phyloP scores from a whole-genome alignment of 306 rosid species.

The Cyclanthera cordifolia region DNA sequence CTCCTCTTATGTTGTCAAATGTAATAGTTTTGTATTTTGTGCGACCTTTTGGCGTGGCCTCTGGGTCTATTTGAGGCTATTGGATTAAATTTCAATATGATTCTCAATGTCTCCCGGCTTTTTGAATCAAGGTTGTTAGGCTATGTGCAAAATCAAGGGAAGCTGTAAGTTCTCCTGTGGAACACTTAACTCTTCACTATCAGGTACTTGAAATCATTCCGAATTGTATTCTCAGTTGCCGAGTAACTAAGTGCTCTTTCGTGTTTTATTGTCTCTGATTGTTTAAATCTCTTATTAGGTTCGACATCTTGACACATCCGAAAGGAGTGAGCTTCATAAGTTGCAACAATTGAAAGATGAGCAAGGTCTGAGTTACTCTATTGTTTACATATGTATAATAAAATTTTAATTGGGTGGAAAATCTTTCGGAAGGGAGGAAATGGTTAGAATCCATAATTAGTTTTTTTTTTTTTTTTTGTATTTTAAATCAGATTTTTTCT shows the following conservation, averaged over 20 bases:
- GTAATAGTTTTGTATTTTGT: not conserved
- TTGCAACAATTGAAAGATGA: constrained; percentile 93
- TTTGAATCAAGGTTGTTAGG: constrained; percentile 68
- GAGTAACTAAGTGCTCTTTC: not conserved
- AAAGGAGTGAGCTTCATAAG: constrained; percentile 94
- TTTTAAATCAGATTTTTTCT: not conserved
- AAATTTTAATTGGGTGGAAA: not conserved
- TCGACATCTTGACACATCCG: constrained; percentile 98
- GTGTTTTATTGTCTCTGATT: constrained; percentile 7
- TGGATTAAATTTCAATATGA: not conserved
- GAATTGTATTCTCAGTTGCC: not conserved
- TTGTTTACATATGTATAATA: not conserved
- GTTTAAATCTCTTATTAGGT: constrained; percentile 42
- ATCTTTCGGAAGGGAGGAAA: not conserved
- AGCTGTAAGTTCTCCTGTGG: constrained; percentile 99
- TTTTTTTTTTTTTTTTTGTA: not conserved
- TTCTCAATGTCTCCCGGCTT: not conserved
- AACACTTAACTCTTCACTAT: constrained; percentile 95
- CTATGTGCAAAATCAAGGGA: constrained; percentile 97
- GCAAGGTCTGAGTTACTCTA: constrained; percentile 45
- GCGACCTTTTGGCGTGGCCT: not conserved
- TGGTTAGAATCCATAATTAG: not conserved
- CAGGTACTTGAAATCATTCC: constrained; percentile 45
- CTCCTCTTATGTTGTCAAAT: not conserved
- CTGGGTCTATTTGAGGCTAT: not conserved